Evolutionary conservation across 140 eudicot genomes (phyloP).

Genomic region (Oenanthe javanica): DNA sequence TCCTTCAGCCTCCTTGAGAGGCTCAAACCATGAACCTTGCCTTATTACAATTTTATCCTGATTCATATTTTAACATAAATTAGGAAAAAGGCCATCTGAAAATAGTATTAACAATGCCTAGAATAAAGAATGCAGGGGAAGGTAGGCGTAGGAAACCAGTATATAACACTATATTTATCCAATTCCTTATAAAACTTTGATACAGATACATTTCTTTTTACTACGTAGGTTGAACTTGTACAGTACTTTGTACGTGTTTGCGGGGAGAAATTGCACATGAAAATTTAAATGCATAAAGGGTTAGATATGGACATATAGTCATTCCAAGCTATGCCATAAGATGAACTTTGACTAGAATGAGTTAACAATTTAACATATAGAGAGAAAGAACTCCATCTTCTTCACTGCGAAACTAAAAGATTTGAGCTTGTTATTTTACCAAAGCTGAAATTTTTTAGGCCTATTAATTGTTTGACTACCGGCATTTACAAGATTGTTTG

Average conservation of each 20-base stretch:
- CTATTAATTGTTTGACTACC: background rate
- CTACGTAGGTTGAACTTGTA: background rate
- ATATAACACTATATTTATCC: background rate
- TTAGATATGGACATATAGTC: background rate
- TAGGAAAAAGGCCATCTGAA: background rate
- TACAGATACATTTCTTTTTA: background rate
- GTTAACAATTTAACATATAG: background rate
- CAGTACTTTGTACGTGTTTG: background rate
- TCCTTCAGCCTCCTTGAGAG: slow-evolving; percentile 59
- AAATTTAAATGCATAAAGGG: background rate
- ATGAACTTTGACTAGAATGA: background rate
- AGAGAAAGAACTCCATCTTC: background rate
- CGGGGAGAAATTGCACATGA: background rate
- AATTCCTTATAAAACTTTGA: background rate
- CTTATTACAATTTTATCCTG: slow-evolving; percentile 56
- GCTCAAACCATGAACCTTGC: slow-evolving; percentile 94
- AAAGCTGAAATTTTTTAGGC: background rate
- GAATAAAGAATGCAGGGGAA: background rate
- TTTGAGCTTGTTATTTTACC: background rate
- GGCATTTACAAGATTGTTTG: background rate
- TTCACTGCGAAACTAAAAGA: background rate
- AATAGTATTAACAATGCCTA: background rate
- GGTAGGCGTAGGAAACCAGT: background rate
- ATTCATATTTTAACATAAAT: slow-evolving; percentile 1
- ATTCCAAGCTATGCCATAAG: background rate